These are phyloP conservation scores for Ceratocystis lukuohia DNA, from an alignment of 2,329 filamentous ascomycete genomes.

Conservation along the genomic window DNA sequence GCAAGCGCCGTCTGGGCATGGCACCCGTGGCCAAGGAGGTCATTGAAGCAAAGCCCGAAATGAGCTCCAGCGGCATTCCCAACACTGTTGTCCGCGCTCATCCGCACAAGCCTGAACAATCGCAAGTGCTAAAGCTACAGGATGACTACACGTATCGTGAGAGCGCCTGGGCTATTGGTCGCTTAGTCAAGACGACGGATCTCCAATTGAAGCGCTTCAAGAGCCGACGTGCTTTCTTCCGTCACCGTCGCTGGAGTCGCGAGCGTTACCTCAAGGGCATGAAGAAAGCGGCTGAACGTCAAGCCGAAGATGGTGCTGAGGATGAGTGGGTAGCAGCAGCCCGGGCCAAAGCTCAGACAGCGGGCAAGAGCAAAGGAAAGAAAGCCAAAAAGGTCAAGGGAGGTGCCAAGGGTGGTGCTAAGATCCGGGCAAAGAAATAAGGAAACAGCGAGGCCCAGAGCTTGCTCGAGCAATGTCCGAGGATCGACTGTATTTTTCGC, in stretches of 20 bases:
- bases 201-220: slow-evolving; percentile 37
- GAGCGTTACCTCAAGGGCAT: slow-evolving; percentile 33
- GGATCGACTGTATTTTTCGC: not conserved
- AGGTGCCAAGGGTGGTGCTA: slow-evolving; percentile 28
- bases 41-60: slow-evolving; percentile 27
- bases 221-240: slow-evolving; percentile 38
- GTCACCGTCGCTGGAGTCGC: slow-evolving; percentile 32
- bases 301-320: slow-evolving; percentile 21
- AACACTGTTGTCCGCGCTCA: slow-evolving; percentile 33
- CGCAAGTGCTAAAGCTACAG: slow-evolving; percentile 37
- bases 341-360: slow-evolving; percentile 23
- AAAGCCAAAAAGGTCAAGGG: slow-evolving; percentile 28
- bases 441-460: not conserved
- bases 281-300: slow-evolving; percentile 28
- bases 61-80: slow-evolving; percentile 37
- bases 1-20: slow-evolving; percentile 65
- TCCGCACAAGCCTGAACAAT: slow-evolving; percentile 30
- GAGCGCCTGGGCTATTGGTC: slow-evolving; percentile 46
- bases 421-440: slow-evolving; percentile 24
- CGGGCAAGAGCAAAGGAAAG: slow-evolving; percentile 27
- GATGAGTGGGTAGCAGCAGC: slow-evolving; percentile 24
- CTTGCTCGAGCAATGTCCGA: not conserved
- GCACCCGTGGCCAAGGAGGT: slow-evolving; percentile 32
- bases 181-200: slow-evolving; percentile 39
- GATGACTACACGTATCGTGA: slow-evolving; percentile 46